A percentile compares a stretch with the other conserved stretches of the same genome.
phyloP scores from a whole-genome alignment of 2,329 filamentous ascomycete species.

The Fonsecaea pugnacius region DNA sequence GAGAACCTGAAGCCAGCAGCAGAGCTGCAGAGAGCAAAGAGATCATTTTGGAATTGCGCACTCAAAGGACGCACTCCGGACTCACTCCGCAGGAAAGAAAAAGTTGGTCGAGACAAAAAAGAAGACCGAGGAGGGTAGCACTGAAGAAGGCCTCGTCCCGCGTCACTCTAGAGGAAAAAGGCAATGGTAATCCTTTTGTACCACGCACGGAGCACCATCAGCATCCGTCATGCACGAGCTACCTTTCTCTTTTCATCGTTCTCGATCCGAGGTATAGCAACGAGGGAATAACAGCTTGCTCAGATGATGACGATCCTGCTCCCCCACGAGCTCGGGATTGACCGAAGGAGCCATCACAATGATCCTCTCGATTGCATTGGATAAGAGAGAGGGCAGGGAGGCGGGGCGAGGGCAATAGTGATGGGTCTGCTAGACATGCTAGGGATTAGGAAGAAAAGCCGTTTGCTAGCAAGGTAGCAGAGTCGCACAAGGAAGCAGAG shows the following conservation, averaged over 20 bases:
- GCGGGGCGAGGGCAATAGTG: conserved; percentile 1
- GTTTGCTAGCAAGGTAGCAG: neutral
- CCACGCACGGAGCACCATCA: neutral
- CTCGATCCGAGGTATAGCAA: conserved; percentile 6
- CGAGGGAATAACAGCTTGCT: conserved; percentile 1
- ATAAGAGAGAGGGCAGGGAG: neutral
- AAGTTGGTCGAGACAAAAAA: neutral
- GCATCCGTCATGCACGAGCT: neutral
- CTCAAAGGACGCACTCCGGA: neutral
- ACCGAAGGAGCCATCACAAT: conserved; percentile 7
- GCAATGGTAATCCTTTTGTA: neutral
- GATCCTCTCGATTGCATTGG: conserved; percentile 3
- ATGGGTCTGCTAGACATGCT: neutral
- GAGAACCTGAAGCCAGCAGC: conserved; percentile 25
- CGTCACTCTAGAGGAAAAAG: neutral
- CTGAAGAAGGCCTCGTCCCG: neutral
- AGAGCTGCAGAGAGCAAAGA: conserved; percentile 23
- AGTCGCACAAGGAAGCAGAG: neutral
- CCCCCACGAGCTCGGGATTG: conserved; percentile 14
- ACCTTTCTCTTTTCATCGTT: conserved; percentile 1
- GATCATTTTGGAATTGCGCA: conserved; percentile 17
- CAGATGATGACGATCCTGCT: conserved; percentile 13
- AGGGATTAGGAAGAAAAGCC: neutral
- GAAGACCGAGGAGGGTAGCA: neutral
- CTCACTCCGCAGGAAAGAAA: neutral